These are phyloP conservation scores for Akanthomyces muscarius DNA, from an alignment of 2,329 filamentous ascomycete genomes.

Conservation along the genomic window DNA sequence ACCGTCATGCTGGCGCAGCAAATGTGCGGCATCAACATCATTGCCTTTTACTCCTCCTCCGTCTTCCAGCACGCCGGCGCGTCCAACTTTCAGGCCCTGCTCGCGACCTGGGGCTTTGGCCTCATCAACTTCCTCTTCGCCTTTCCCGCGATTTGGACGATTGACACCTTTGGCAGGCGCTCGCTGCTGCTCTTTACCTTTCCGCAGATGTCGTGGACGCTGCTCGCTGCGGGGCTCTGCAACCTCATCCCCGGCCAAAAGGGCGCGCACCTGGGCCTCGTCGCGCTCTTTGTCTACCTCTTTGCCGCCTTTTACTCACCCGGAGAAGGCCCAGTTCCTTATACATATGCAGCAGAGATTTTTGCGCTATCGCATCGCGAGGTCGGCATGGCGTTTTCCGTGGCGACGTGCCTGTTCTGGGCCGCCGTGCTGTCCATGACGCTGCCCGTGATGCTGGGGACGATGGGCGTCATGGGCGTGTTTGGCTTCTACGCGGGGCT, in stretches of 20 bases:
- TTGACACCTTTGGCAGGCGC: slow-evolving; percentile 54
- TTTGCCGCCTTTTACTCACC: slow-evolving; percentile 50
- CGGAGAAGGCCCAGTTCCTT: slow-evolving; percentile 63
- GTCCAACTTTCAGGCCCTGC: slow-evolving; percentile 50
- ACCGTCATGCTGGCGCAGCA: slow-evolving; percentile 77
- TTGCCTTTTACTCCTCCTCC: slow-evolving; percentile 70
- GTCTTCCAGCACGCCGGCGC: slow-evolving; percentile 58
- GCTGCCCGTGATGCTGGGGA: slow-evolving; percentile 53
- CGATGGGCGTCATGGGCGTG: slow-evolving; percentile 43
- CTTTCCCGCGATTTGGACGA: slow-evolving; percentile 55
- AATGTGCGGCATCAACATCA: slow-evolving; percentile 68
- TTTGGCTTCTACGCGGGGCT: slow-evolving; percentile 54
- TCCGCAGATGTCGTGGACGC: slow-evolving; percentile 40
- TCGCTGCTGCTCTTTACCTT: slow-evolving; percentile 43
- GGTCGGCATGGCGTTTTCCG: slow-evolving; percentile 66
- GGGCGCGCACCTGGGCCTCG: slow-evolving; percentile 38
- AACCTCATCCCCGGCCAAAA: slow-evolving; percentile 44
- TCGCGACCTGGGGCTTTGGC: slow-evolving; percentile 56
- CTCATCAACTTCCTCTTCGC: slow-evolving; percentile 56
- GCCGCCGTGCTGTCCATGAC: slow-evolving; percentile 60
- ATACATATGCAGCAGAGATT: slow-evolving; percentile 65
- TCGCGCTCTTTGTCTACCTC: slow-evolving; percentile 55
- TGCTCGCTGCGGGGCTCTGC: slow-evolving; percentile 42
- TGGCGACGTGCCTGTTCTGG: slow-evolving; percentile 61
- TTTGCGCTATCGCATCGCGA: slow-evolving; percentile 68